Evolutionary conservation across 306 rosid genomes (phyloP).

Genomic region (Vicia villosa): DNA sequence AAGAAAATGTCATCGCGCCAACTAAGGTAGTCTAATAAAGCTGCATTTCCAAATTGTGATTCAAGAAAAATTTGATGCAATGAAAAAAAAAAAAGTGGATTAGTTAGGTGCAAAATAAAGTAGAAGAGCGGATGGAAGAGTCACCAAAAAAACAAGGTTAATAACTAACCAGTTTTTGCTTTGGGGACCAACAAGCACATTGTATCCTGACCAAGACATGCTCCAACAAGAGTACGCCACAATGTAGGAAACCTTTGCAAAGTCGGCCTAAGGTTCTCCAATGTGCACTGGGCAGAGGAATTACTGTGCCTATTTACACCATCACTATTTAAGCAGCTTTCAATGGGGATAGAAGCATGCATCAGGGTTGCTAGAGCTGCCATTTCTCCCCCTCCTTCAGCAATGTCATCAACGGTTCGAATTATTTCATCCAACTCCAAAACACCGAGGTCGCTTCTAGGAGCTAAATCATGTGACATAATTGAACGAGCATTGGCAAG

Average conservation of each 20-base stretch:
- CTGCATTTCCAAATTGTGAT: constrained; percentile 45
- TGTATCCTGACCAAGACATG: constrained; percentile 80
- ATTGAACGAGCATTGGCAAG: constrained; percentile 82
- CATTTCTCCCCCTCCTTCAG: constrained; percentile 98
- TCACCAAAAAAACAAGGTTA: constrained; percentile 27
- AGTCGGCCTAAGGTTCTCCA: constrained; percentile 89
- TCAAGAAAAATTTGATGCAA: constrained; percentile 13
- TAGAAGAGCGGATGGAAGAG: background rate
- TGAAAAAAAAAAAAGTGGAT: constrained; percentile 1
- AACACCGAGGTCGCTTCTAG: constrained; percentile 62
- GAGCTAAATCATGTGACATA: constrained; percentile 63
- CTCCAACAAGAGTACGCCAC: constrained; percentile 77
- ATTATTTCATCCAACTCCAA: constrained; percentile 79
- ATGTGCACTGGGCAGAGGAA: constrained; percentile 89
- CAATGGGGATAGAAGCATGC: constrained; percentile 78
- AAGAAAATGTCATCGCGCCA: constrained; percentile 88
- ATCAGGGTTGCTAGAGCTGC: constrained; percentile 92
- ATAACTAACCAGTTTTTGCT: constrained; percentile 73
- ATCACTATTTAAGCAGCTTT: constrained; percentile 81
- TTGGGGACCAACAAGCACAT: constrained; percentile 56
- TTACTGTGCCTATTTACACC: constrained; percentile 75
- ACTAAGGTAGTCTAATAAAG: constrained; percentile 73
- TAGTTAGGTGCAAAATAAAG: constrained; percentile 31
- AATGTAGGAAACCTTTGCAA: constrained; percentile 85
- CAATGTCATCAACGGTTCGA: constrained; percentile 92